phyloP scores from a whole-genome alignment of 495 filamentous ascomycete species.

The Astrocystis sublimbata region DNA sequence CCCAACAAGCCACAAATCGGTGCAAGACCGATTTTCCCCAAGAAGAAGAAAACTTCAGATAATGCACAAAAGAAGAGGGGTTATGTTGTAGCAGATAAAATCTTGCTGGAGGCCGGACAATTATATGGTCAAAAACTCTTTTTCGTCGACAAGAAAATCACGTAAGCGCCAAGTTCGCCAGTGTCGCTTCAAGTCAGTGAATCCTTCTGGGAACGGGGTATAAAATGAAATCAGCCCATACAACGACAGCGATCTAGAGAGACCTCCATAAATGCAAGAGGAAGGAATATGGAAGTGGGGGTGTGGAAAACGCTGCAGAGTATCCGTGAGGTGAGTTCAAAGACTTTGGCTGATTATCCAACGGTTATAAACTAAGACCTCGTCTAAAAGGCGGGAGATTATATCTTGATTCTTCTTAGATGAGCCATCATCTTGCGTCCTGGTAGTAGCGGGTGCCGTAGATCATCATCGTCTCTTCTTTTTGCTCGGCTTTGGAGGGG shows the following conservation, averaged over 20 bases:
- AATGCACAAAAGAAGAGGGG: conserved; percentile 1
- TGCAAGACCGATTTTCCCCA: neutral
- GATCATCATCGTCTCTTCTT: conserved; percentile 24
- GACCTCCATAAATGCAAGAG: conserved; percentile 19
- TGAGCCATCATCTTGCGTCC: neutral
- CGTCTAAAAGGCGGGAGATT: neutral
- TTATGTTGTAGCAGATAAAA: conserved; percentile 13
- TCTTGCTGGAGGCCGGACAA: neutral
- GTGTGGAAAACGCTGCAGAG: conserved; percentile 1
- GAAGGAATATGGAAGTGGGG: conserved; percentile 9
- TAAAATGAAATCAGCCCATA: conserved; percentile 33
- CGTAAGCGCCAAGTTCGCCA: conserved; percentile 22
- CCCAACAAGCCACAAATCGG: neutral
- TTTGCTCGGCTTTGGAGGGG: conserved; percentile 29
- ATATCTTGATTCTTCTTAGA: conserved; percentile 6
- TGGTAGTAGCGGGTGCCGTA: neutral
- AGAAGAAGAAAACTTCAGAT: neutral
- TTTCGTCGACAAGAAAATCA: conserved; percentile 22
- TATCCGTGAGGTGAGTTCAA: neutral
- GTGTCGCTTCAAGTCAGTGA: conserved; percentile 30
- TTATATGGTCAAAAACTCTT: conserved; percentile 7
- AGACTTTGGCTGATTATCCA: neutral
- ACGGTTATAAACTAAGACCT: neutral
- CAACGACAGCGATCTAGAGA: conserved; percentile 22
- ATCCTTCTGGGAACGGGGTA: conserved; percentile 34